Conservation (phyloP, 2,329 filamentous ascomycete genomes). For the Penicillium sp. region DNA sequence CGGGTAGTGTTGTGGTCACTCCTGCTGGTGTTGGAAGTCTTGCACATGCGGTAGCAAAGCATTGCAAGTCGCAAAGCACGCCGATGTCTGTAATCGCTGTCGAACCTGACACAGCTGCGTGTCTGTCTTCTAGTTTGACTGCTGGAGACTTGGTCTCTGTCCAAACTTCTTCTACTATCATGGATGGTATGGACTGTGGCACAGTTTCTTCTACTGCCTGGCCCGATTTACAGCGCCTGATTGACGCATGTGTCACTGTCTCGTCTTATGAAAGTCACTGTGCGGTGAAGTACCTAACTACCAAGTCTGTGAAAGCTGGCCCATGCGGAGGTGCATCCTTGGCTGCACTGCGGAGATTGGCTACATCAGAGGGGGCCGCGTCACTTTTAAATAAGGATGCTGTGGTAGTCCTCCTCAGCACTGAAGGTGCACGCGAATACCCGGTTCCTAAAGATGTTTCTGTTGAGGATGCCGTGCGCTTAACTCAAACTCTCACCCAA, state of each 20-base stretch:
- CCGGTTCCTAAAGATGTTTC: slow-evolving; percentile 44
- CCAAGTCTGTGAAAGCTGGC: slow-evolving; percentile 51
- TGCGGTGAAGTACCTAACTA: slow-evolving; percentile 56
- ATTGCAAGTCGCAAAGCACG: slow-evolving; percentile 56
- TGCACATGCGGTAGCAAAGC: slow-evolving; percentile 65
- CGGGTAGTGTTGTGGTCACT: slow-evolving; percentile 56
- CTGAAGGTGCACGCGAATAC: slow-evolving; percentile 62
- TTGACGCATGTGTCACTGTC: slow-evolving; percentile 62
- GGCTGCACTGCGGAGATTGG: slow-evolving; percentile 55
- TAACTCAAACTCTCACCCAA: slow-evolving; percentile 49
- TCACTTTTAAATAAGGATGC: slow-evolving; percentile 46
- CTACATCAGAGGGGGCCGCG: slow-evolving; percentile 26
- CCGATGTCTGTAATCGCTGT: slow-evolving; percentile 59
- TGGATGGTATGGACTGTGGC: slow-evolving; percentile 72
- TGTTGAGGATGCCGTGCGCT: slow-evolving; percentile 41
- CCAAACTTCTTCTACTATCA: slow-evolving; percentile 63
- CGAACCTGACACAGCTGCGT: slow-evolving; percentile 65
- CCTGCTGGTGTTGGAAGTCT: slow-evolving; percentile 73
- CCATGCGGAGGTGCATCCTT: slow-evolving; percentile 63
- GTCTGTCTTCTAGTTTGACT: slow-evolving; percentile 51
- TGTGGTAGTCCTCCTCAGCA: slow-evolving; percentile 65
- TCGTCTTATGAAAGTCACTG: slow-evolving; percentile 63
- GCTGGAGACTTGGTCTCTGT: slow-evolving; percentile 52
- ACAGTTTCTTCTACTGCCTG: slow-evolving; percentile 66
- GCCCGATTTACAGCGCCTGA: slow-evolving; percentile 56